Conservation (phyloP, 139 green algal genomes). For the Chlorella sp. region DNA sequence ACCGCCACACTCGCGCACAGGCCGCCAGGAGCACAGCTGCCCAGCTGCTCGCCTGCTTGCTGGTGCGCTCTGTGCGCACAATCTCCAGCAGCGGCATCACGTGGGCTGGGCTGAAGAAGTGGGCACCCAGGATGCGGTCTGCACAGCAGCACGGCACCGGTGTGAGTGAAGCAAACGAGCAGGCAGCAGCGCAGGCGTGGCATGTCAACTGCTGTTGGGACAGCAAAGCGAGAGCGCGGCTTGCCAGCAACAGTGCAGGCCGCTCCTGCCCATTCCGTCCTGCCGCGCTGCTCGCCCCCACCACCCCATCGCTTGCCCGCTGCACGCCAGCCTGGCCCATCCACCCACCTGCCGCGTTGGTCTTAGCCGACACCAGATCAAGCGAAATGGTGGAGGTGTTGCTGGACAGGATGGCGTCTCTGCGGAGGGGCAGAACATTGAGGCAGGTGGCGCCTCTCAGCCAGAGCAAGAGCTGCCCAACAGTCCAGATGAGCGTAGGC, state of each 20-base stretch:
- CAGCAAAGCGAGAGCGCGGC: no score
- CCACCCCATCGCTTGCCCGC: not conserved
- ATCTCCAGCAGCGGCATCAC: constrained; percentile 99
- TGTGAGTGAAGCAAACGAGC: no score
- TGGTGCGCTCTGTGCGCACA: constrained; percentile 87
- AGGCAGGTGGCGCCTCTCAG: not conserved
- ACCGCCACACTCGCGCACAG: no score
- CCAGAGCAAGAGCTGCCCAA: not conserved
- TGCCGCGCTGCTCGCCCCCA: not conserved
- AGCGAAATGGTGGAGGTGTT: constrained; percentile 99
- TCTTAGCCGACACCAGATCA: constrained; percentile 79
- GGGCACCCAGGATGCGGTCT: constrained; percentile 90
- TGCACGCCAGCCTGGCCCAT: not conserved
- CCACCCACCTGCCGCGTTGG: not conserved
- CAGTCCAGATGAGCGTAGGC: not conserved
- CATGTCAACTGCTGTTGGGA: no score
- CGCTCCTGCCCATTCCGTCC: not conserved
- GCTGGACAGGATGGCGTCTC: constrained; percentile 92
- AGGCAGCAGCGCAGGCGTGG: no score
- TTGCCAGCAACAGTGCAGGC: no score
- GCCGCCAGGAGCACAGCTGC: no score
- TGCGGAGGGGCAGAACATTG: not conserved
- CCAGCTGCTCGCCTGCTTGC: constrained; percentile 68
- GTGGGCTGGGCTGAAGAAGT: constrained; percentile 98
- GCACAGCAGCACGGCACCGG: not conserved